Evolutionary conservation across 495 filamentous ascomycete species (phyloP), one percentile per base, ranked within the genome.

Genomic region (Hypoxylon fragiforme): DNA sequence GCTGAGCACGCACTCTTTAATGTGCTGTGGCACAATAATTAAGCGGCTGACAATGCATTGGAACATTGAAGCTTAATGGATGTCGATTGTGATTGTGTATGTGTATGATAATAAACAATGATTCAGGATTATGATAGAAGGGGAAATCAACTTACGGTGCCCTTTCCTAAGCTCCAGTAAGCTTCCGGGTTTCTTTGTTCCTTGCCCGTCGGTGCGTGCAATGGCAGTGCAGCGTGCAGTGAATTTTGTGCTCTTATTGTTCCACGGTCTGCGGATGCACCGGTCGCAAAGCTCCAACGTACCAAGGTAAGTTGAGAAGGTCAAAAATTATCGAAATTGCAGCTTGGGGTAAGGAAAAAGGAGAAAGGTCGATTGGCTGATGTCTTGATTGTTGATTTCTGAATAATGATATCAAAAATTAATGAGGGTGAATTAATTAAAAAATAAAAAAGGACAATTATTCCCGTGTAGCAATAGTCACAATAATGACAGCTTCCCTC

Each of bases 311-410:
- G 40, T 32, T 21, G 40, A 13, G 16, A 20, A 50, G 53, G 15
- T 28, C 24, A 28, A 28, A 4, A 4, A 28, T 9, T 28, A 28
- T 9, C 24, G 24, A 4, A 28, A 9, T 28, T 4, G 24, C 4
- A 28, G 24, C 24, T 28, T 28, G 24, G 24, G 24, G 24, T 28
- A 28, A 28, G 9, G 24, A 46, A 24, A 40, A 37, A 18, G 47
- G 38, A 46, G 28, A 11, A 34, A 35, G 13, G 38, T 57, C 47
- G 31, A 62, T 57, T 62, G 44, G 58, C 21, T 31, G 46, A 24
- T 14, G 30, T 46, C 31, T 52, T 4, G 46, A 43, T n/a, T 52
- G 38, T 47, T 22, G 30, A 46, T 28, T 31, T n/a, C n/a, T n/a
- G n/a, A n/a, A 24, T 19, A 35, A 46, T 32, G 14, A 54, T 34